A percentile compares a stretch with the other conserved stretches of the same genome.
These are phyloP conservation scores for Eucalyptus microcorys DNA, from an alignment of 345 rosid species.

Conservation along the genomic window DNA sequence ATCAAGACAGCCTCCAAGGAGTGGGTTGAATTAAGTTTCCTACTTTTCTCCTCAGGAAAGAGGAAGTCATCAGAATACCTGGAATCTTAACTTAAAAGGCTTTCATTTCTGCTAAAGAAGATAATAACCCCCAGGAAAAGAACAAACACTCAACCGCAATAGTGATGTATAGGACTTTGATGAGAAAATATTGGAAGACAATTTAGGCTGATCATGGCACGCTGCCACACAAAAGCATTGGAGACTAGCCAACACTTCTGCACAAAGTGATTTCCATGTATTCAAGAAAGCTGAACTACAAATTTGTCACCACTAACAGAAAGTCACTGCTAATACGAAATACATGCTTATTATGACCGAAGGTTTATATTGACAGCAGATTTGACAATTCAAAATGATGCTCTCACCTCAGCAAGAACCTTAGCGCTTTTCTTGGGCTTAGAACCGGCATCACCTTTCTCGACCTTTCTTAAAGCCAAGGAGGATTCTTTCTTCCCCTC, in stretches of 20 bases:
- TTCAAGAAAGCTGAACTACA: not conserved
- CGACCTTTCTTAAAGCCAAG: slow-evolving; percentile 17
- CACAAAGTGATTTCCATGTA: not conserved
- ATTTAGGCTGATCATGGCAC: not conserved
- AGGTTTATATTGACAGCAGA: not conserved
- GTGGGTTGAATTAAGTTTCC: not conserved
- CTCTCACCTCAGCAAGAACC: slow-evolving; percentile 63
- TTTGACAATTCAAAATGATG: not conserved
- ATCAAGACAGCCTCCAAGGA: not conserved
- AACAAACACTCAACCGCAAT: not conserved
- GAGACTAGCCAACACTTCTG: not conserved
- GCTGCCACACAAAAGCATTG: not conserved
- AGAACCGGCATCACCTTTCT: slow-evolving; percentile 19
- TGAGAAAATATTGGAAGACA: not conserved
- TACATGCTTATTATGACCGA: not conserved
- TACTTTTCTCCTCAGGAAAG: not conserved
- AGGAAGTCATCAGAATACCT: not conserved
- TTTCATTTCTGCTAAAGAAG: not conserved
- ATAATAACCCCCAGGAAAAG: not conserved
- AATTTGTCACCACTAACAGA: not conserved
- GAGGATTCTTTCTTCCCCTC: slow-evolving; percentile 18
- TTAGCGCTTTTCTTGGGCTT: slow-evolving; percentile 60
- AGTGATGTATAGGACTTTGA: not conserved
- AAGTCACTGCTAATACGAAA: not conserved
- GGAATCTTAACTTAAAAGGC: not conserved